These are phyloP conservation scores for Zopfochytrium polystomum DNA, from an alignment of 371 early-diverging fungal species.

Conservation along the genomic window DNA sequence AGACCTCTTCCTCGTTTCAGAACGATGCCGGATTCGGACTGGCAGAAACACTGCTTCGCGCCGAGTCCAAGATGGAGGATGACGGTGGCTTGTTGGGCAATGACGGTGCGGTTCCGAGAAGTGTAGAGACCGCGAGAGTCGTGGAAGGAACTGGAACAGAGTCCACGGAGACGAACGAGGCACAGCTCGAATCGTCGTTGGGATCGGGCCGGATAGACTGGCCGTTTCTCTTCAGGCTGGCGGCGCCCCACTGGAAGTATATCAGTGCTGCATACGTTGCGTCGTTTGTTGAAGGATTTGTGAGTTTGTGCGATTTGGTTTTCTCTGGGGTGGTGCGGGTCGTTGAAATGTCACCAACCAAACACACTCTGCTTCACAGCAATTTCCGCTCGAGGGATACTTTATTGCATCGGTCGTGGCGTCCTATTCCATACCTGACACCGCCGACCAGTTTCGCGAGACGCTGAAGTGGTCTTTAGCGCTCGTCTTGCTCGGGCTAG, in stretches of 20 bases:
- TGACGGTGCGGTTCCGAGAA: background rate
- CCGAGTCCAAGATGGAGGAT: background rate
- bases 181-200: too few species aligned
- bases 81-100: background rate
- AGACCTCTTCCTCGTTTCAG: too few species aligned
- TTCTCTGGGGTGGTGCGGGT: too few species aligned
- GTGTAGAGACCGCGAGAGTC: too few species aligned
- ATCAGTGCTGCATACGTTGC: background rate
- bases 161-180: too few species aligned
- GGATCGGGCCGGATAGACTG: too few species aligned
- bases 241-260: background rate
- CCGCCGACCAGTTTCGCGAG: background rate
- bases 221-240: background rate
- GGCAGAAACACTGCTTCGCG: background rate
- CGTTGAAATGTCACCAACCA: too few species aligned
- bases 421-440: constrained; percentile 7
- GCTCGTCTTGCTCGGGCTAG: background rate
- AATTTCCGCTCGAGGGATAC: constrained; percentile 9
- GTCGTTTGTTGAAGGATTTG: background rate
- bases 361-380: too few species aligned
- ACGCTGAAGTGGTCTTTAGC: background rate
- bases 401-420: constrained; percentile 4
- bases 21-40: too few species aligned
- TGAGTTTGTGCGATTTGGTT: background rate
- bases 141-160: too few species aligned